These are phyloP conservation scores for Raffaelea deltoideospora DNA, from an alignment of 2,329 filamentous ascomycete genomes.

Conservation along the genomic window DNA sequence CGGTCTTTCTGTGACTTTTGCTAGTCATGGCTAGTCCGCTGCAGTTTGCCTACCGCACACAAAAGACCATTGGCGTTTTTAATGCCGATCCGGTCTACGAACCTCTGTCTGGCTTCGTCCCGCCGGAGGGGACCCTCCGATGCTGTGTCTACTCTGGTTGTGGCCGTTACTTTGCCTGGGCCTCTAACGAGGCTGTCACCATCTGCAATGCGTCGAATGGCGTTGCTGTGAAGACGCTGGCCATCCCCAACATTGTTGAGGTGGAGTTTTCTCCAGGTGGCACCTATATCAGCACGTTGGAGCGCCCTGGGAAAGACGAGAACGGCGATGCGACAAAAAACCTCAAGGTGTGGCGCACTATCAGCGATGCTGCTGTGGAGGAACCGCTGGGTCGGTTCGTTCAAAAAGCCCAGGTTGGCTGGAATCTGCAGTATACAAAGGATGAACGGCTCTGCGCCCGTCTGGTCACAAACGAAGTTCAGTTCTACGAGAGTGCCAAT, in stretches of 20 bases:
- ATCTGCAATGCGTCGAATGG: slow-evolving; percentile 72
- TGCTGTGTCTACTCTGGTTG: slow-evolving; percentile 93
- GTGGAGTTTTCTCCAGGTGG: slow-evolving; percentile 86
- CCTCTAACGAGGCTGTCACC: slow-evolving; percentile 71
- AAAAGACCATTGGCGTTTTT: slow-evolving; percentile 89
- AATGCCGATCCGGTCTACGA: slow-evolving; percentile 84
- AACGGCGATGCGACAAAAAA: slow-evolving; percentile 91
- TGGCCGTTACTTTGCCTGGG: slow-evolving; percentile 92
- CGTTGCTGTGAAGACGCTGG: slow-evolving; percentile 56
- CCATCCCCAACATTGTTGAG: slow-evolving; percentile 78
- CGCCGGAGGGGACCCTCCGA: slow-evolving; percentile 85
- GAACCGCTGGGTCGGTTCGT: slow-evolving; percentile 78
- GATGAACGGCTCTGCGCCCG: slow-evolving; percentile 92
- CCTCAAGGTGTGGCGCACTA: slow-evolving; percentile 85
- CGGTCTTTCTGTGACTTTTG: slow-evolving; percentile 58
- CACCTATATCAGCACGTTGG: slow-evolving; percentile 92
- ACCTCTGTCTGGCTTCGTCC: slow-evolving; percentile 65
- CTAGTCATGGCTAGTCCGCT: slow-evolving; percentile 87
- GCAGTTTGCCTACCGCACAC: slow-evolving; percentile 94
- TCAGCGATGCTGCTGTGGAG: slow-evolving; percentile 46
- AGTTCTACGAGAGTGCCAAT: slow-evolving; percentile 86
- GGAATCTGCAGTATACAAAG: slow-evolving; percentile 92
- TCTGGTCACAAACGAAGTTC: slow-evolving; percentile 89
- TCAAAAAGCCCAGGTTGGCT: slow-evolving; percentile 87
- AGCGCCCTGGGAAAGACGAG: slow-evolving; percentile 83